phyloP scores from a whole-genome alignment of 208 protist genomes.

The Wallacemonas sp. region DNA sequence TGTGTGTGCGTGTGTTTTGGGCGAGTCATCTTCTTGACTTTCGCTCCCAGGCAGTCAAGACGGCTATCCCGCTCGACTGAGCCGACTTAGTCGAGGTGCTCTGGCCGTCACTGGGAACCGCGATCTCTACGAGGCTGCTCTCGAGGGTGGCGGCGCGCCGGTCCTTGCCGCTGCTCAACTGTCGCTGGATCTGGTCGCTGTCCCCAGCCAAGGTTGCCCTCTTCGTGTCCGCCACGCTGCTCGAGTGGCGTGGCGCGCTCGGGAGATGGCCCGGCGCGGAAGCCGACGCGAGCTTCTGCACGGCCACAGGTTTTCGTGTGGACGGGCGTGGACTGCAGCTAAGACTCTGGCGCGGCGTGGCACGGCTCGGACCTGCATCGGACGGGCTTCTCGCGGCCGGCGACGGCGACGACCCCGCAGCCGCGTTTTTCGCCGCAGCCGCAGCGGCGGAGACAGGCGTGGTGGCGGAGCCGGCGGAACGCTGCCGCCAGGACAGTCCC shows the following conservation, averaged over 20 bases:
- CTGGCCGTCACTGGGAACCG: neutral
- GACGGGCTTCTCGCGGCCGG: neutral
- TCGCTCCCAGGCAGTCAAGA: slow-evolving; percentile 7
- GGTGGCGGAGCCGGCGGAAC: too few species aligned
- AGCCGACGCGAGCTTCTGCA: slow-evolving; percentile 6
- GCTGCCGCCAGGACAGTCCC: too few species aligned
- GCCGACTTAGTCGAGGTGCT: neutral
- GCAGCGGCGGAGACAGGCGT: too few species aligned
- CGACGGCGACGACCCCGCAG: neutral
- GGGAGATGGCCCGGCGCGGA: neutral
- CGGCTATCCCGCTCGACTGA: neutral
- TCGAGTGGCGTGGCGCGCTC: neutral
- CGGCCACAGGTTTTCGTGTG: neutral
- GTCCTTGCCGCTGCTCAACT: slow-evolving; percentile 4
- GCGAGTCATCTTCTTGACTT: neutral
- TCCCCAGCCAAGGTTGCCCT: neutral
- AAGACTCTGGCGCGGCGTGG: neutral
- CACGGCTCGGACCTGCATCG: neutral
- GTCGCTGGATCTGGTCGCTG: neutral
- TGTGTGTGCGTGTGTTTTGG: slow-evolving; percentile 3
- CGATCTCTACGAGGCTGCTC: neutral
- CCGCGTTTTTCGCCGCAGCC: neutral
- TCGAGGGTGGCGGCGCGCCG: neutral
- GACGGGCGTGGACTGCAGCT: neutral
- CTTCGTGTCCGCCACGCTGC: neutral